These are phyloP conservation scores for Nicotiana otophora DNA, from an alignment of 257 asterid species.

Conservation along the genomic window DNA sequence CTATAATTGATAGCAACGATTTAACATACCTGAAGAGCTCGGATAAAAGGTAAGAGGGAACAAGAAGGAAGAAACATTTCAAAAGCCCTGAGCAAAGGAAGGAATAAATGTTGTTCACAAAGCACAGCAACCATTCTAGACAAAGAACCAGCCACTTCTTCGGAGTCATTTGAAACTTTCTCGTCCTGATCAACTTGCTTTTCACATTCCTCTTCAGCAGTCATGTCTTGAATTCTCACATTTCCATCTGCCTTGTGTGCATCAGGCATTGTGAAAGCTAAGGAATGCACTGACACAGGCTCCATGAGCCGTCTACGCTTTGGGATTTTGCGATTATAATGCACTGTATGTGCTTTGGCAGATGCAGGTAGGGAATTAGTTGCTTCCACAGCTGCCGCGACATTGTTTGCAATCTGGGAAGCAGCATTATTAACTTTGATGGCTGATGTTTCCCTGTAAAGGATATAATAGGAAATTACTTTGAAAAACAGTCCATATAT, in stretches of 20 bases:
- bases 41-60: slow-evolving; percentile 86
- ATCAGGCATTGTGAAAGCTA: slow-evolving; percentile 34
- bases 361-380: slow-evolving; percentile 71
- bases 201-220: slow-evolving; percentile 43
- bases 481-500: not conserved
- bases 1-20: not conserved
- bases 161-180: slow-evolving; percentile 34
- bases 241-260: slow-evolving; percentile 37
- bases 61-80: slow-evolving; percentile 98
- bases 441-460: slow-evolving; percentile 89
- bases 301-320: slow-evolving; percentile 84
- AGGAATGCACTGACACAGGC: slow-evolving; percentile 40
- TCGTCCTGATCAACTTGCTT: slow-evolving; percentile 38
- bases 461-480: slow-evolving; percentile 22
- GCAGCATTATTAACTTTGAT: slow-evolving; percentile 92
- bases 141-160: slow-evolving; percentile 62
- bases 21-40: slow-evolving; percentile 90
- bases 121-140: slow-evolving; percentile 89
- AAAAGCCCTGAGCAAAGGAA: slow-evolving; percentile 88
- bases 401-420: slow-evolving; percentile 79
- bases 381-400: slow-evolving; percentile 91
- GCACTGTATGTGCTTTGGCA: slow-evolving; percentile 61
- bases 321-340: slow-evolving; percentile 71
- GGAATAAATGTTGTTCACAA: slow-evolving; percentile 82
- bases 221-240: slow-evolving; percentile 37